Conservation (phyloP, 805 yeast genomes). For the Nakazawaea populi region DNA sequence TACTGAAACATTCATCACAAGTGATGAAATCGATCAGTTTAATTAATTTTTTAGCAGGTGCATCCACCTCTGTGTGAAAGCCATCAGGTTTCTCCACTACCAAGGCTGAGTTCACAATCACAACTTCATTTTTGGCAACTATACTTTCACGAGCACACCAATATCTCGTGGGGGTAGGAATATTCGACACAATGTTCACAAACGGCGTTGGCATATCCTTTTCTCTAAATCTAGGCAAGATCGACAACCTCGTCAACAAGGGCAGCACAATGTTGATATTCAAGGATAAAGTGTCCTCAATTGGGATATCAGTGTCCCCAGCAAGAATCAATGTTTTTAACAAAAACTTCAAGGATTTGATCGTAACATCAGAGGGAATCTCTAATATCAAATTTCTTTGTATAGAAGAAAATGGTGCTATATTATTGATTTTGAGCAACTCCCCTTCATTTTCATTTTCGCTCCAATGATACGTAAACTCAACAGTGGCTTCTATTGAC, state of each 20-base stretch:
- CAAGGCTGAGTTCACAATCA: slow-evolving; percentile 27
- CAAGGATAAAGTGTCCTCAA: slow-evolving; percentile 15
- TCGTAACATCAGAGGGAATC: not conserved
- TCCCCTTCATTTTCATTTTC: not conserved
- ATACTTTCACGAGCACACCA: slow-evolving; percentile 30
- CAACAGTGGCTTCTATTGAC: slow-evolving; percentile 14
- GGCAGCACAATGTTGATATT: slow-evolving; percentile 17
- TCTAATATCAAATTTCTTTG: not conserved
- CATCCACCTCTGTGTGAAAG: slow-evolving; percentile 25
- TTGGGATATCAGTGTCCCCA: slow-evolving; percentile 22
- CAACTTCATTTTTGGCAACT: slow-evolving; percentile 22
- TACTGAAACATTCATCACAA: slow-evolving; percentile 23
- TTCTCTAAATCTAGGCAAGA: slow-evolving; percentile 25
- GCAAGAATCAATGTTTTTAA: slow-evolving; percentile 17
- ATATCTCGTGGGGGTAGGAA: slow-evolving; percentile 27
- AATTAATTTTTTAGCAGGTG: not conserved
- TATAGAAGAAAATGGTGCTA: not conserved
- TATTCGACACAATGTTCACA: slow-evolving; percentile 11
- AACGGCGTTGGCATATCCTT: slow-evolving; percentile 23
- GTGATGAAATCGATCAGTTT: not conserved
- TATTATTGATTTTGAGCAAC: not conserved
- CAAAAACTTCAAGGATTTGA: not conserved
- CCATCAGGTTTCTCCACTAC: slow-evolving; percentile 26
- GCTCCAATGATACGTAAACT: slow-evolving; percentile 11
- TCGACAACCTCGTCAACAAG: slow-evolving; percentile 21